Evolutionary conservation across 148 eudicot genomes (phyloP), one percentile per base, ranked within the genome.

Genomic region (Dianthus caryophyllus): DNA sequence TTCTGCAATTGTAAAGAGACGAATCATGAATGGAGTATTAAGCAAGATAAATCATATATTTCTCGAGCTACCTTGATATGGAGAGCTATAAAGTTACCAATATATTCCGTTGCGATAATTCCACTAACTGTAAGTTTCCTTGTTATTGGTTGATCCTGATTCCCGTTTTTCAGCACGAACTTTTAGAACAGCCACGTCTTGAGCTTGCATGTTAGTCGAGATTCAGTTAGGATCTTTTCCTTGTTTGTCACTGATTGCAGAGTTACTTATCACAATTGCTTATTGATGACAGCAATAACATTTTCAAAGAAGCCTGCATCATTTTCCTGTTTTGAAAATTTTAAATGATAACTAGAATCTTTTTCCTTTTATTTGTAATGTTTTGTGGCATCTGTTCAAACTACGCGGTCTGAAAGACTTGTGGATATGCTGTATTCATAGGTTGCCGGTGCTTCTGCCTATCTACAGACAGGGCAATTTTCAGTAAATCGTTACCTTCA

Each of bases 21-120:
- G 43, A 62, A 68, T 69, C 44, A 53, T 56, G 73, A 63, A 27
- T 39, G 24, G 44, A 54, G 59, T 41, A 17, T 7, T 65, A 74
- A 75, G 60, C 80, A 78, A 54, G 71, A 73, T 24, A 74, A 69
- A 25, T 74, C 74, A 67, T 78, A 79, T 30, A 62, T 94, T 66
- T 80, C 96, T 74, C 78, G 67, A 70, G 84, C 87, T 64, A 90
- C 88, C 50, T 80, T 90, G 83, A 77, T 89, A 81, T 90, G 98
- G 98, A 88, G 98, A 71, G 98, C 98, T 22, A 76, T 90, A 66
- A 94, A 94, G 69, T 67, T 94, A 69, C 98, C 97, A 18, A 90
- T 94, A 41, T 94, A 90, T 76, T 80, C 96, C 29, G 98, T 94
- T 41, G 98, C 97, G n/a, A 75, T 90, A 59, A 81, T 94, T 76